Conservation (phyloP, 176 grass and related monocot genomes). For the Coix lacrymajobi region DNA sequence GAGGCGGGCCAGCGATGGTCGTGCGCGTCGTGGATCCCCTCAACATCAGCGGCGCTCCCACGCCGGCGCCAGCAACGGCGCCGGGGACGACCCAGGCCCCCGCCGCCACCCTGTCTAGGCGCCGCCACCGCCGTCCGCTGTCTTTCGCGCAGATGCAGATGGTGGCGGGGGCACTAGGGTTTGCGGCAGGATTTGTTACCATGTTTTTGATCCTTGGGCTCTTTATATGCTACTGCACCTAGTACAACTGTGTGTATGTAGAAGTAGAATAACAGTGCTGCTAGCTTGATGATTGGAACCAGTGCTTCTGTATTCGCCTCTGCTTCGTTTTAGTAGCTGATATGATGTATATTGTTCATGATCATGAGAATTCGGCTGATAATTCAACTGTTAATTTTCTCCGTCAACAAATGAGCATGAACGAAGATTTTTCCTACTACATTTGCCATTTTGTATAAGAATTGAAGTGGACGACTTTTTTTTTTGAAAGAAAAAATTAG, state of each 20-base stretch:
- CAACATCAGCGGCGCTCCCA: background rate
- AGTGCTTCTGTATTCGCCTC: too few relatives aligned
- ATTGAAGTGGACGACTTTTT: too few relatives aligned
- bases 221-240: background rate
- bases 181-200: background rate
- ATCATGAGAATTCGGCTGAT: background rate
- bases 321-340: too few relatives aligned
- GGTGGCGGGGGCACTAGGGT: background rate
- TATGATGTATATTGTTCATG: too few relatives aligned
- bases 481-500: too few relatives aligned
- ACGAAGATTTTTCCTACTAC: too few relatives aligned
- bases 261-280: background rate
- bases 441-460: too few relatives aligned
- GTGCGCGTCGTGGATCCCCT: conserved; percentile 15
- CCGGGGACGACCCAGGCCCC: background rate
- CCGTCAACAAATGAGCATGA: background rate
- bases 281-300: background rate
- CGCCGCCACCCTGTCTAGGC: background rate
- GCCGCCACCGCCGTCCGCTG: background rate
- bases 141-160: background rate
- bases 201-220: background rate
- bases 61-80: background rate
- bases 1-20: conserved; percentile 40
- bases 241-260: background rate
- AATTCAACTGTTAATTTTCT: background rate